Percentiles rank a stretch among this genome's conserved stretches.
These are phyloP conservation scores for Backusella mclennaniae DNA, from an alignment of 192 early-diverging fungal species.

Conservation along the genomic window DNA sequence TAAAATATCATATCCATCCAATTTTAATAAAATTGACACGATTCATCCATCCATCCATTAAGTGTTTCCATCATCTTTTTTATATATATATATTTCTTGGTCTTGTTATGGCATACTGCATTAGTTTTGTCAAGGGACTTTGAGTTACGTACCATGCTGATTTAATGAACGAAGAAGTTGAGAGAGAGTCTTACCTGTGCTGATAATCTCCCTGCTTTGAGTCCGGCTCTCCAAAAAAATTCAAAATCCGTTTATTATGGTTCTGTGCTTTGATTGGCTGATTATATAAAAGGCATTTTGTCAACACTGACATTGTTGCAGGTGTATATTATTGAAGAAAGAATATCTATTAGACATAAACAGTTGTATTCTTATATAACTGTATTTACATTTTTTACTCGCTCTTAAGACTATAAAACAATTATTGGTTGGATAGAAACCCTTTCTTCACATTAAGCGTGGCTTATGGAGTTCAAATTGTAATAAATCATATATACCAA, in stretches of 20 bases:
- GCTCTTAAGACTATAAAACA: too few relatives aligned
- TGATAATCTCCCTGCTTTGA: neutral
- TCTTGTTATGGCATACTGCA: neutral
- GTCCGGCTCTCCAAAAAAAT: neutral
- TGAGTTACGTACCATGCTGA: constrained; percentile 12
- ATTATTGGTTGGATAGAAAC: too few relatives aligned
- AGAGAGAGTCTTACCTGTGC: constrained; percentile 7
- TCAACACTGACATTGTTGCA: too few relatives aligned
- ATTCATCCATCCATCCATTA: neutral
- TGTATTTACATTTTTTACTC: too few relatives aligned
- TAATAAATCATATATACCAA: too few relatives aligned
- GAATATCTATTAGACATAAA: too few relatives aligned
- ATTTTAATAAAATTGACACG: neutral
- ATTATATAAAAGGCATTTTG: too few relatives aligned
- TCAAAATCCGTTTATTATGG: neutral
- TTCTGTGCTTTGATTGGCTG: neutral
- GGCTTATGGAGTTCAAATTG: too few relatives aligned
- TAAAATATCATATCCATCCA: neutral
- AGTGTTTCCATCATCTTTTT: neutral
- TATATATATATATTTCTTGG: too few relatives aligned
- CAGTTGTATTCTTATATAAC: too few relatives aligned
- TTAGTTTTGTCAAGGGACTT: neutral
- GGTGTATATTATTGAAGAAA: too few relatives aligned
- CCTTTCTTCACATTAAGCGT: too few relatives aligned
- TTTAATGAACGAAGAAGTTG: constrained; percentile 20